phyloP scores from a whole-genome alignment of 768 basidiomycete species.

The Lactarius sanguifluus region DNA sequence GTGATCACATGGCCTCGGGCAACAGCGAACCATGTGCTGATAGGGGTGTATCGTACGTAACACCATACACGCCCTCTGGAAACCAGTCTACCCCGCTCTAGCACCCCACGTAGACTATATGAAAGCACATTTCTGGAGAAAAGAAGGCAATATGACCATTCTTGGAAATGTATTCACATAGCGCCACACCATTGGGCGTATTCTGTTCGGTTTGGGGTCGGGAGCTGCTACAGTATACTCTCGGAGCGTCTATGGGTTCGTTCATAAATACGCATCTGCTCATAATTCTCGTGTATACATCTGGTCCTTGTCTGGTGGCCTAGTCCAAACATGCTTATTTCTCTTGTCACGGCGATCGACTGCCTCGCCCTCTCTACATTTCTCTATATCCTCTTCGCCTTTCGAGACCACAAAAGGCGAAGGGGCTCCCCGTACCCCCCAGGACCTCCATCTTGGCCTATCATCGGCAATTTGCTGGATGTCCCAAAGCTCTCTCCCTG shows the following conservation, averaged over 20 bases:
- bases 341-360: background rate
- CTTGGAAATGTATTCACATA: too few species aligned
- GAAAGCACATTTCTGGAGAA: too few species aligned
- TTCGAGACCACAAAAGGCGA: background rate
- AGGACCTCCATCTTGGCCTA: background rate
- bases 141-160: too few species aligned
- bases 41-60: too few species aligned
- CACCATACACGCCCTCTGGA: too few species aligned
- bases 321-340: background rate
- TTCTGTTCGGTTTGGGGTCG: too few species aligned
- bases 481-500: conserved; percentile 10
- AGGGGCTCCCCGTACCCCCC: conserved; percentile 4
- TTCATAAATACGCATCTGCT: background rate
- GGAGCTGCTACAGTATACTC: background rate
- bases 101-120: too few species aligned
- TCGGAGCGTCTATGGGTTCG: background rate
- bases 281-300: background rate
- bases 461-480: conserved; percentile 16
- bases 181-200: too few species aligned
- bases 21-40: too few species aligned
- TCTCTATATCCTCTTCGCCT: background rate
- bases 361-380: background rate
- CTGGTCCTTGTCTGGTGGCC: background rate
- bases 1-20: too few species aligned
- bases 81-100: too few species aligned